Conservation (phyloP, 768 basidiomycete genomes). For the Trametes villosa region DNA sequence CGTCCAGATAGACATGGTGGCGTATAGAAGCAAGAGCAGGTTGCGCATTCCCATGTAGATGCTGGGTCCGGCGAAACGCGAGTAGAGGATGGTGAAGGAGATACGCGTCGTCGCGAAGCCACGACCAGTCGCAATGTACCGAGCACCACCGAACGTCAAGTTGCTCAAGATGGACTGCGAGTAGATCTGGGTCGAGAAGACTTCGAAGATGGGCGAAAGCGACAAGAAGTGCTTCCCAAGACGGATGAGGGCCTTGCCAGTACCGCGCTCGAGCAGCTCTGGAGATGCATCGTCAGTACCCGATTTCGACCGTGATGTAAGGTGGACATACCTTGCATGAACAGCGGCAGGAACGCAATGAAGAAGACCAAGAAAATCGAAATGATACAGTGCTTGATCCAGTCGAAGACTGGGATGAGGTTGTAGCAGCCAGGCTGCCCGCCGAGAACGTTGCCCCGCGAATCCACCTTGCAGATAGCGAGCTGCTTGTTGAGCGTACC, state of each 20-base stretch:
- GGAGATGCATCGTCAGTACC: conserved; percentile 2
- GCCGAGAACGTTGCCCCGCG: conserved; percentile 73
- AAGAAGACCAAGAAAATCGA: conserved; percentile 99
- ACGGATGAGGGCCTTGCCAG: conserved; percentile 91
- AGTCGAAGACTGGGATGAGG: conserved; percentile 94
- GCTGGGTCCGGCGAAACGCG: conserved; percentile 98
- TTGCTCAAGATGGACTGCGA: conserved; percentile 97
- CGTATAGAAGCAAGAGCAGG: conserved; percentile 86
- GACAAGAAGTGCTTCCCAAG: conserved; percentile 97
- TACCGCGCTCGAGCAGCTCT: conserved; percentile 97
- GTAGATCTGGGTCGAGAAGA: conserved; percentile 99
- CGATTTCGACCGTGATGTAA: not conserved
- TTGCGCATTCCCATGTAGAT: conserved; percentile 99
- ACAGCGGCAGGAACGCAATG: conserved; percentile 95
- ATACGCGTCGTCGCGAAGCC: conserved; percentile 98
- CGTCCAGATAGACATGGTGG: conserved; percentile 90
- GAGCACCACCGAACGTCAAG: conserved; percentile 95
- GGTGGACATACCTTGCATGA: conserved; percentile 79
- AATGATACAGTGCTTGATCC: conserved; percentile 95
- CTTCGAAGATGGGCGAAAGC: conserved; percentile 96
- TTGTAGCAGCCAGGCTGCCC: conserved; percentile 96
- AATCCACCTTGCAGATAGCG: conserved; percentile 85
- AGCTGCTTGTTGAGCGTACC: conserved; percentile 96
- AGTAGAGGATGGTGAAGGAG: conserved; percentile 95
- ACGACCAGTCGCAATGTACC: conserved; percentile 98